Evolutionary conservation across 345 rosid species (phyloP), one percentile per base, ranked within the genome.

Genomic region (Eucalyptus pumila): DNA sequence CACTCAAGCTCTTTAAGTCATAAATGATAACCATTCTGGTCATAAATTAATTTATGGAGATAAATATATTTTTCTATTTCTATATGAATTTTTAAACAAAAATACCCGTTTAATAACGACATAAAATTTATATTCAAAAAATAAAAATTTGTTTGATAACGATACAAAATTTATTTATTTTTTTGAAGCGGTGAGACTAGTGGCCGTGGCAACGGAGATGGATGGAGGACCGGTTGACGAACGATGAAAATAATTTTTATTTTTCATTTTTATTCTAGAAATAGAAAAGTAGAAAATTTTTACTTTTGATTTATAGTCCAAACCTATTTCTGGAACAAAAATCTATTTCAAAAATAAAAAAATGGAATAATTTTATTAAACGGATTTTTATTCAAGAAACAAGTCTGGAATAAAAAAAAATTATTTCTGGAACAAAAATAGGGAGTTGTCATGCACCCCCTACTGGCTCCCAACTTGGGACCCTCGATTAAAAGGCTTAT

Each of bases 171-270:
- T 49, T 45, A 2, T 8, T 45, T 1, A 42, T 42, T 42, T 40
- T n/a, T n/a, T n/a, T n/a, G n/a, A n/a, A n/a, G n/a, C n/a, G n/a
- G n/a, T n/a, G n/a, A n/a, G n/a, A n/a, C n/a, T n/a, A n/a, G n/a
- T n/a, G n/a, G n/a, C n/a, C n/a, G n/a, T n/a, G 42, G 7, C 3
- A 0, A 5, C 0, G 0, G 7, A 0, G 1, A 5, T 0, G 15
- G 6, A 49, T 21, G 9, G 23, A 21, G 3, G 56, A 4, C 1
- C 9, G 2, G 2, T 21, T 52, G 24, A 52, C 24, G 6, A 52
- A 4, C 0, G 0, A 52, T 8, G 0, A 52, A 4, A 7, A 19
- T 1, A 52, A 3, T 52, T 52, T 19, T 19, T 19, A 52, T 52
- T 19, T 4, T 2, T 52, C 58, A 19, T 52, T 52, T 51, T 0